Conservation (phyloP, 2,329 filamentous ascomycete genomes). For the Tolypocladium inflatum region DNA sequence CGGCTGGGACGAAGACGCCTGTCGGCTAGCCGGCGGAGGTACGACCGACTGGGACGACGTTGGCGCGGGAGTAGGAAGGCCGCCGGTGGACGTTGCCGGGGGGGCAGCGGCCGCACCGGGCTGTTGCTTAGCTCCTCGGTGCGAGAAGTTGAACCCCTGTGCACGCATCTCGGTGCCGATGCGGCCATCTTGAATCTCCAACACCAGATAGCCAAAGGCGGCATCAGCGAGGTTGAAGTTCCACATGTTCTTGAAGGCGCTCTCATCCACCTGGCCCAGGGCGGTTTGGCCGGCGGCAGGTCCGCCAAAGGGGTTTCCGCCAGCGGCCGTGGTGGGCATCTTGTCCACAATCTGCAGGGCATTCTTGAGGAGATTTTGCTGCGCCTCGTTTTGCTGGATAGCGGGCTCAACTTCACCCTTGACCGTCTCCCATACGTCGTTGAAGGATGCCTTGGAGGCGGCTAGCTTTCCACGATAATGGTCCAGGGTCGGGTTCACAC, state of each 20-base stretch:
- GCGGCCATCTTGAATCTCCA: conserved; percentile 90
- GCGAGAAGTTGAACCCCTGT: conserved; percentile 98
- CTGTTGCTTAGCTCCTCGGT: conserved; percentile 76
- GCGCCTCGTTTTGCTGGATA: conserved; percentile 85
- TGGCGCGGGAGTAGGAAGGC: conserved; percentile 25
- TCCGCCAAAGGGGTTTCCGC: conserved; percentile 93
- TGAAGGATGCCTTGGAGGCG: conserved; percentile 96
- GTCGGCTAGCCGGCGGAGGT: conserved; percentile 23
- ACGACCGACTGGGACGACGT: conserved; percentile 24
- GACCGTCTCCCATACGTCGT: conserved; percentile 98
- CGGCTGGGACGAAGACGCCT: conserved; percentile 26
- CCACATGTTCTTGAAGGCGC: conserved; percentile 99
- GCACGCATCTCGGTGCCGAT: conserved; percentile 98
- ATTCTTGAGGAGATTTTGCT: conserved; percentile 85
- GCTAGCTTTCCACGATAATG: conserved; percentile 98
- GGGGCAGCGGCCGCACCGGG: conserved; percentile 27
- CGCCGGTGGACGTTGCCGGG: conserved; percentile 16
- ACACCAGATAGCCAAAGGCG: conserved; percentile 88
- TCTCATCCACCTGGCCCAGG: conserved; percentile 90
- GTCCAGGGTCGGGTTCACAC: conserved; percentile 93
- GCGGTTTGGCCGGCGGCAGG: conserved; percentile 61
- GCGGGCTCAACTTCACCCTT: conserved; percentile 92
- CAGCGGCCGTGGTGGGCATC: conserved; percentile 92
- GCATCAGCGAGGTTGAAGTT: conserved; percentile 98
- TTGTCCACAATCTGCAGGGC: conserved; percentile 92